Percentiles rank a stretch among this genome's conserved stretches.
Evolutionary conservation across 1,284 basidiomycete genomes (phyloP).

Genomic region (Fistulina hepatica): DNA sequence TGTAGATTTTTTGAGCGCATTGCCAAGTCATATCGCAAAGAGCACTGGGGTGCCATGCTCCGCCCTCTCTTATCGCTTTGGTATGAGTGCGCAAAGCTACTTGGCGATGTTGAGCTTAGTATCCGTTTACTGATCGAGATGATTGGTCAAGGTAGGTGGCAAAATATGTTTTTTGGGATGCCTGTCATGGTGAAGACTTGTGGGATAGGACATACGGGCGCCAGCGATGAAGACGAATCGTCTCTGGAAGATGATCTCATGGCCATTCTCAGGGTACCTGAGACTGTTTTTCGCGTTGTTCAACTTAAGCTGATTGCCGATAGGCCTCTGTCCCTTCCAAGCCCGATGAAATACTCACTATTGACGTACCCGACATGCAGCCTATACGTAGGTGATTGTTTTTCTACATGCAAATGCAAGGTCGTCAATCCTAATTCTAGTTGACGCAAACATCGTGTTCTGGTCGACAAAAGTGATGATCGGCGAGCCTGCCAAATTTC

Average conservation of each 20-base stretch:
- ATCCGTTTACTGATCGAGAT: conserved; percentile 71
- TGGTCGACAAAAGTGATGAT: conserved; percentile 55
- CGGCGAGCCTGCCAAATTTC: conserved; percentile 57
- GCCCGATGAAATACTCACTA: conserved; percentile 35
- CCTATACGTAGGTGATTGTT: conserved; percentile 43
- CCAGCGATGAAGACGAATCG: conserved; percentile 37
- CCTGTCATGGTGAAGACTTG: too few relatives aligned
- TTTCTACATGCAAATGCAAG: conserved; percentile 6
- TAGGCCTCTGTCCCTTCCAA: conserved; percentile 59
- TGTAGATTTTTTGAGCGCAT: conserved; percentile 82
- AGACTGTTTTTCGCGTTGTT: neutral
- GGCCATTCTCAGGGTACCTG: conserved; percentile 60
- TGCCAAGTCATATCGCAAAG: conserved; percentile 70
- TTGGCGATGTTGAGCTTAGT: conserved; percentile 66
- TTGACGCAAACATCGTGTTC: conserved; percentile 57
- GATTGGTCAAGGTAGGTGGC: conserved; percentile 61
- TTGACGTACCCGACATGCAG: conserved; percentile 52
- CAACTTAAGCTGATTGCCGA: conserved; percentile 5
- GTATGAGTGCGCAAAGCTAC: conserved; percentile 69
- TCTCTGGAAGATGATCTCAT: conserved; percentile 55
- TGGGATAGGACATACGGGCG: too few relatives aligned
- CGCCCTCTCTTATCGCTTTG: conserved; percentile 62
- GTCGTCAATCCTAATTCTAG: conserved; percentile 26
- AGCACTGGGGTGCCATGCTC: conserved; percentile 67
- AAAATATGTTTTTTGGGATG: too few relatives aligned